Conservation (phyloP, 2,329 filamentous ascomycete genomes). For the Sordariomycetes sp. region DNA sequence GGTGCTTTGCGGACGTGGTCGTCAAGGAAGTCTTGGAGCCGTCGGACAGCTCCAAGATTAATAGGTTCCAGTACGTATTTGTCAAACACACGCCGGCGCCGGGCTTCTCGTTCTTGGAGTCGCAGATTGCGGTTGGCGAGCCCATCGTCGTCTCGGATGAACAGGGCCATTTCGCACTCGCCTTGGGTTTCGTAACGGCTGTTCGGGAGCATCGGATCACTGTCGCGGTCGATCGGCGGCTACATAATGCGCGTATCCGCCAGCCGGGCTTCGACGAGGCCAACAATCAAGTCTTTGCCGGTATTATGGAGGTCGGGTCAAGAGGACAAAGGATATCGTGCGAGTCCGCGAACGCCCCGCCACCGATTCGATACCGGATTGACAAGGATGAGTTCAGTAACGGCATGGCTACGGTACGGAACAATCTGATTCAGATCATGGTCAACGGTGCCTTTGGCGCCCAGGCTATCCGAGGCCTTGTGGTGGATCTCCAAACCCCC, state of each 20-base stretch:
- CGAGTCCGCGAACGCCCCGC: slow-evolving; percentile 12
- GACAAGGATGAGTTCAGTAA: slow-evolving; percentile 99
- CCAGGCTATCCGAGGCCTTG: slow-evolving; percentile 59
- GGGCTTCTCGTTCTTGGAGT: slow-evolving; percentile 78
- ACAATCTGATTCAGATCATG: slow-evolving; percentile 91
- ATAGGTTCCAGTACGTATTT: slow-evolving; percentile 79
- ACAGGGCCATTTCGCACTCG: slow-evolving; percentile 84
- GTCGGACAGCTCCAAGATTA: slow-evolving; percentile 64
- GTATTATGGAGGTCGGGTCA: slow-evolving; percentile 71
- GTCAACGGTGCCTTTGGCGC: slow-evolving; percentile 60
- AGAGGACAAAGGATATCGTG: slow-evolving; percentile 1
- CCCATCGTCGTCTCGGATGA: slow-evolving; percentile 96
- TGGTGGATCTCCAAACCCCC: slow-evolving; percentile 65
- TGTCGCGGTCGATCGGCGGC: slow-evolving; percentile 77
- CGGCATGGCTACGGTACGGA: slow-evolving; percentile 87
- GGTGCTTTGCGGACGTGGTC: slow-evolving; percentile 80
- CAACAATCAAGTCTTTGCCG: slow-evolving; percentile 73
- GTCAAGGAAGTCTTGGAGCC: slow-evolving; percentile 45
- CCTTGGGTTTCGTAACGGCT: slow-evolving; percentile 78
- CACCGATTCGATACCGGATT: slow-evolving; percentile 58
- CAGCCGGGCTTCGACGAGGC: slow-evolving; percentile 62
- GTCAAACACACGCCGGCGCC: slow-evolving; percentile 49
- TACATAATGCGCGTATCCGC: slow-evolving; percentile 74
- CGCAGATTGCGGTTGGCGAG: slow-evolving; percentile 75
- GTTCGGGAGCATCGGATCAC: slow-evolving; percentile 65